Evolutionary conservation across 2,329 filamentous ascomycete species (phyloP), one percentile per base, ranked within the genome.

Genomic region (Fusarium sororula): DNA sequence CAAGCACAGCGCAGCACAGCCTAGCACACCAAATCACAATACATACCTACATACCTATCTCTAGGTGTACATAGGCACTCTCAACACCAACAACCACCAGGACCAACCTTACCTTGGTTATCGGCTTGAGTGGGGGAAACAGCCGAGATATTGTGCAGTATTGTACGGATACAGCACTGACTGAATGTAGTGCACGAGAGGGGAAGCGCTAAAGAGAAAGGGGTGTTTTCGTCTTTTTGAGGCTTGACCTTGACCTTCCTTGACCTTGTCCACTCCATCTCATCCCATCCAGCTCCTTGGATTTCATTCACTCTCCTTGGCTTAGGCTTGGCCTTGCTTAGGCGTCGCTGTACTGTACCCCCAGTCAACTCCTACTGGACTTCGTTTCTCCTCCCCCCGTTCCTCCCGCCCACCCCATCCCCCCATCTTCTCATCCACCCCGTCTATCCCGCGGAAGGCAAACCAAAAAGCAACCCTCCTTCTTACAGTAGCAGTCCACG

Each of bases 171-270:
- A 35, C 32, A 53, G 50, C 10, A 39, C 47, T 50, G 47, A 50
- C 62, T 47, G 28, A 47, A 48, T 44, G 63, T 69, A 59, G 48
- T 55, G 72, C 67, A 75, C 37, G 58, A 77, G 75, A 76, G 75
- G 75, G 75, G 75, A 72, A 68, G 59, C 67, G 54, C 68, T 74
- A 71, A 73, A 61, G 63, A 63, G 70, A 75, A 63, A 60, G 61
- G 72, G 74, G 75, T 53, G 70, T 64, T 60, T 71, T 72, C 68
- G 32, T 51, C 37, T 65, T 53, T 60, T 61, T 67, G 72, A 76
- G 66, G 74, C 74, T 73, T 74, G 68, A 48, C 65, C 63, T 55
- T 63, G 67, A 28, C 47, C 41, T 66, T 70, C 45, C 57, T 72
- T 68, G 72, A 59, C 69, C 67, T 57, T 68, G 75, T 50, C 71